Conservation (phyloP, 2,329 filamentous ascomycete genomes). For the Xylariaceae sp. region DNA sequence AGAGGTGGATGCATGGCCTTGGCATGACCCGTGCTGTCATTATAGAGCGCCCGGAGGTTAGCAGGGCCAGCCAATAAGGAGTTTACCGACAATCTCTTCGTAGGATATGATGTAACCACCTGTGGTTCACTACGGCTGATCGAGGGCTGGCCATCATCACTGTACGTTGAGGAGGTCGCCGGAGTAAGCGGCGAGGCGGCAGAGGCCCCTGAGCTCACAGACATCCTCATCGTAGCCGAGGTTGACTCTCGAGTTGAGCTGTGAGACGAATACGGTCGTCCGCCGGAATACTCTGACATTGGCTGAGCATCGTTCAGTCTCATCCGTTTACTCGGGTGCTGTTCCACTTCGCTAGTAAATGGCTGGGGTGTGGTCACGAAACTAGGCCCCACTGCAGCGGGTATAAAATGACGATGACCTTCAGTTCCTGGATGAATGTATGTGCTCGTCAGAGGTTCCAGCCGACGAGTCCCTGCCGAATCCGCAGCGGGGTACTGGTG, state of each 20-base stretch:
- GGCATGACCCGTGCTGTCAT: slow-evolving; percentile 22
- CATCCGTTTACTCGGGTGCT: slow-evolving; percentile 28
- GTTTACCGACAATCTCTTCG: slow-evolving; percentile 55
- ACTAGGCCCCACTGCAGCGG: slow-evolving; percentile 16
- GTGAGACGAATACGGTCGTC: slow-evolving; percentile 29
- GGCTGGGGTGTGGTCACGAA: slow-evolving; percentile 21
- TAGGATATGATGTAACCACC: slow-evolving; percentile 22
- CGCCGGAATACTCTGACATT: slow-evolving; percentile 22
- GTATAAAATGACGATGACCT: slow-evolving; percentile 10
- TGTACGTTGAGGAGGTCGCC: slow-evolving; percentile 36
- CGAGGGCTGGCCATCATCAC: slow-evolving; percentile 34
- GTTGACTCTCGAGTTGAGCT: slow-evolving; percentile 30
- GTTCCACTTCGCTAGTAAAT: slow-evolving; percentile 22
- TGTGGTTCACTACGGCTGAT: slow-evolving; percentile 18
- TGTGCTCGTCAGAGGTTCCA: slow-evolving; percentile 29
- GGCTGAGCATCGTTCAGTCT: slow-evolving; percentile 25
- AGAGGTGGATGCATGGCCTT: slow-evolving; percentile 25
- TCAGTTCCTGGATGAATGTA: slow-evolving; percentile 21
- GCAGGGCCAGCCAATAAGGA: slow-evolving; percentile 55
- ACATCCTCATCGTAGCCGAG: slow-evolving; percentile 25
- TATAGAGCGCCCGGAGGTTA: slow-evolving; percentile 28
- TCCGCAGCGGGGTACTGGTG: slow-evolving; percentile 32
- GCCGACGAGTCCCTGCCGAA: slow-evolving; percentile 26
- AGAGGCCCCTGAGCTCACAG: slow-evolving; percentile 26
- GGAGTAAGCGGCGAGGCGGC: slow-evolving; percentile 38